Base-by-base conservation (phyloP, 129 eudicot genomes). In the Chrysanthemum seticuspe region DNA sequence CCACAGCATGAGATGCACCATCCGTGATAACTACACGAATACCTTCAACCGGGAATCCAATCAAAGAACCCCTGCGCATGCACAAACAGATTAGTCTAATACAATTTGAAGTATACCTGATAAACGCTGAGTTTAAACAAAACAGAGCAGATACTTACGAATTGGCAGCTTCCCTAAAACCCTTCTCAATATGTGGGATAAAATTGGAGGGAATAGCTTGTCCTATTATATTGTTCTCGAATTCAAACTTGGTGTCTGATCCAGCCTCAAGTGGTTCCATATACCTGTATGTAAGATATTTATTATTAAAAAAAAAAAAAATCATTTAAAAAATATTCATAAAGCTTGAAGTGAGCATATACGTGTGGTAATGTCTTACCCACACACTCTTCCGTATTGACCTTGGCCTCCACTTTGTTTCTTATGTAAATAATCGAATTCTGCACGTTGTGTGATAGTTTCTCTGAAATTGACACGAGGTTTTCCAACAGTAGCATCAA, bases 341-440 rank as follows among this genome's bases (percentile, higher is more conserved):
- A 13, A 21, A 55, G 56, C 10, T 29, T 57, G 8, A n/a, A 54
- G 62, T 4, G 10, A 12, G 2, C 55, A 52, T 29, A 34, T n/a
- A 70, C 14, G 18, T 73, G 61, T 21, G 14, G 53, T 59, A 62
- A 62, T 23, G 2, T 68, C 85, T 78, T 86, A 90, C 99, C 99
- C 99, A 21, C 86, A 81, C 23, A 95, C 99, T 73, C 96, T 78
- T 77, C 99, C 99, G 45, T 90, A 95, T 77, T 95, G 99, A 71
- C 99, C 99, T 74, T 90, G 97, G 27, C 99, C 99, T 74, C 99
- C 99, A 80, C 85, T 86, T 87, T 95, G 99, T 78, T 95, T 95
- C 85, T 95, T 95, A 67, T 95, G 99, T 74, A 88, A 75, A 83
- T 95, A 95, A 83, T 95, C 99, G 49, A 95, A 95, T 58, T 86